Evolutionary conservation across 495 filamentous ascomycete species (phyloP), one percentile per base, ranked within the genome.

Genomic region (Penicillium desertorum): DNA sequence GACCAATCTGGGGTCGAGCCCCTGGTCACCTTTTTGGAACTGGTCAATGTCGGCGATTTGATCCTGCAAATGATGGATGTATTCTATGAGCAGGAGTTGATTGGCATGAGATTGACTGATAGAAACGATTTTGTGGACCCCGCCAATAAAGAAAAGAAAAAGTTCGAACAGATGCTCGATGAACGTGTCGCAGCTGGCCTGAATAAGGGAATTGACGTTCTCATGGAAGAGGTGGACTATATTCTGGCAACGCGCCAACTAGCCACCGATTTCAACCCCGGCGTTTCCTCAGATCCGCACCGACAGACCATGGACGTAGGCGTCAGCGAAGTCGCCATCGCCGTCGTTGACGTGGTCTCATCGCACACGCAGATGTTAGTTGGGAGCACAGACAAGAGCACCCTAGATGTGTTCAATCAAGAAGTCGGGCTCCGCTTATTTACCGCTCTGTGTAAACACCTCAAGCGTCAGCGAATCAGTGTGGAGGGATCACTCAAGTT

Each of bases 1-100:
- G 83, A 84, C 57, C 70, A 76, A 37, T 66, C 81, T 4, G 91
- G 89, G 11, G 94, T 98, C 22, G 90, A 90, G 45, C 95, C 95
- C 2, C 80, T 99, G 1, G 90, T 97, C 12, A 98, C 90, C 6
- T 99, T 99, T 64, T 82, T 99, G 44, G 95, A 99, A 70, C 82
- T 99, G 51, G 95, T 98, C 65, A 98, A 98, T 67, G 92, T 99
- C 4, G 95, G 95, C 50, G 95, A 99, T 71, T 82, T 99, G 17
- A 99, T 99, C 59, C 88, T 95, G 48, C 95, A 99, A 67, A 99
- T 99, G 95, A 83, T 99, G 54, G 95, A 99, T 65, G 92, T 99
- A 19, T 99, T 99, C 73, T 99, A 96, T 71, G 89, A 95, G 70
- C 92, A 96, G 67, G 93, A 98, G 69, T 81, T 99, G 34, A 86